These are phyloP conservation scores for Pyrenophora teres DNA, from an alignment of 2,329 filamentous ascomycete genomes.

Conservation along the genomic window DNA sequence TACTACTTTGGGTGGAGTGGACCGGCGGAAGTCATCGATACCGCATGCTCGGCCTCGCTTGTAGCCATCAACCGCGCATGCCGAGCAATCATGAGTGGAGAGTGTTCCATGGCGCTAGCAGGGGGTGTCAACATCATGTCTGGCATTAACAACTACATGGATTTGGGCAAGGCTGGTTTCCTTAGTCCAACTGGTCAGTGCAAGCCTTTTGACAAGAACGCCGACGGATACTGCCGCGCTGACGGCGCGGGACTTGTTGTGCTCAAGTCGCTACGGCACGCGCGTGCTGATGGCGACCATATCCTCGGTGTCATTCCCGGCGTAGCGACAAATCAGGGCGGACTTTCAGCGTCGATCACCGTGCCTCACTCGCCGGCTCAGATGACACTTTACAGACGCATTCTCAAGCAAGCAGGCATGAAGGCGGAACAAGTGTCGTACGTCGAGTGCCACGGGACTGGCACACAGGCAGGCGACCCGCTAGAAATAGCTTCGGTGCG, in stretches of 20 bases:
- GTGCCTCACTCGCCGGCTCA: slow-evolving; percentile 22
- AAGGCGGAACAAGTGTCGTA: slow-evolving; percentile 12
- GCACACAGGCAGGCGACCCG: slow-evolving; percentile 23
- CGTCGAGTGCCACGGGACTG: slow-evolving; percentile 26
- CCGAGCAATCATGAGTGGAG: slow-evolving; percentile 18
- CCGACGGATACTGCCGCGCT: slow-evolving; percentile 60
- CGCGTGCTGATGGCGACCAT: slow-evolving; percentile 55
- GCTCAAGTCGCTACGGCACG: slow-evolving; percentile 58
- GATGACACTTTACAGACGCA: slow-evolving; percentile 13
- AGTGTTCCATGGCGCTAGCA: not conserved
- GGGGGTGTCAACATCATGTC: slow-evolving; percentile 46
- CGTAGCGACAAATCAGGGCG: slow-evolving; percentile 19
- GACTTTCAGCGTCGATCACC: slow-evolving; percentile 15
- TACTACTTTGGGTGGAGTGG: slow-evolving; percentile 34
- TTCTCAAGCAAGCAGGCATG: slow-evolving; percentile 15
- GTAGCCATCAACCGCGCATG: slow-evolving; percentile 39
- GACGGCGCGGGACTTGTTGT: slow-evolving; percentile 58
- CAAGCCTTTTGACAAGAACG: slow-evolving; percentile 45
- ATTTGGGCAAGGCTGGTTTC: slow-evolving; percentile 48
- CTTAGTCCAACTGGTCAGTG: slow-evolving; percentile 54
- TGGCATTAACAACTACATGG: slow-evolving; percentile 36
- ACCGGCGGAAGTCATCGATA: slow-evolving; percentile 34
- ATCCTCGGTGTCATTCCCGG: slow-evolving; percentile 53
- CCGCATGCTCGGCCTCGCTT: slow-evolving; percentile 40
- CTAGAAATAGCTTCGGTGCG: slow-evolving; percentile 15